Evolutionary conservation across 2,329 filamentous ascomycete species (phyloP).

Genomic region (Alternaria sp.): DNA sequence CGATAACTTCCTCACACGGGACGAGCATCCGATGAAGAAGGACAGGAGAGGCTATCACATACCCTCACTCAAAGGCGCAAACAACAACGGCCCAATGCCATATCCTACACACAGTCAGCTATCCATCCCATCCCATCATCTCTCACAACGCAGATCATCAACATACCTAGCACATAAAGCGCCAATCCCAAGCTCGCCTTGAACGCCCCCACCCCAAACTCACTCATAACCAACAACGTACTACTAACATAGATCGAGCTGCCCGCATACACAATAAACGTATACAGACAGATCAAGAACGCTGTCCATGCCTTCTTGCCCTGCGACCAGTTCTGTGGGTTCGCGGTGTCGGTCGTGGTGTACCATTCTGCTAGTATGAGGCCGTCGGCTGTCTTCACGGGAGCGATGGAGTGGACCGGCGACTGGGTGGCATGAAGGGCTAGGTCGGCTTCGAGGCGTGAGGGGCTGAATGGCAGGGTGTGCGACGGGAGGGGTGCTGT

Average conservation of each 20-base stretch:
- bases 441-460: not conserved
- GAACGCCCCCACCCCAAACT: conserved; percentile 60
- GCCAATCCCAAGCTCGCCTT: conserved; percentile 64
- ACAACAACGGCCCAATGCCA: conserved; percentile 69
- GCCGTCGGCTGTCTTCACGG: conserved; percentile 44
- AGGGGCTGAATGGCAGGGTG: not conserved
- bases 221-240: conserved; percentile 55
- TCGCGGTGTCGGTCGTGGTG: conserved; percentile 47
- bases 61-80: conserved; percentile 67
- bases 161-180: conserved; percentile 63
- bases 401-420: conserved; percentile 44
- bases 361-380: conserved; percentile 55
- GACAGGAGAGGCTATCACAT: not conserved
- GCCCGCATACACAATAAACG: conserved; percentile 64
- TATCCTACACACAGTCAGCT: conserved; percentile 47
- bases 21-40: not conserved
- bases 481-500: not conserved
- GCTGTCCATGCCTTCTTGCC: conserved; percentile 47
- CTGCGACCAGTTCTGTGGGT: conserved; percentile 51
- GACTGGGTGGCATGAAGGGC: conserved; percentile 26
- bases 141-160: not conserved
- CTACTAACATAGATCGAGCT: conserved; percentile 59
- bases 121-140: not conserved
- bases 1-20: not conserved
- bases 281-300: conserved; percentile 61